Percentiles rank a stretch among this genome's conserved stretches.
Evolutionary conservation across 2,329 filamentous ascomycete genomes (phyloP).

Genomic region (Xylariomycetidae sp.): DNA sequence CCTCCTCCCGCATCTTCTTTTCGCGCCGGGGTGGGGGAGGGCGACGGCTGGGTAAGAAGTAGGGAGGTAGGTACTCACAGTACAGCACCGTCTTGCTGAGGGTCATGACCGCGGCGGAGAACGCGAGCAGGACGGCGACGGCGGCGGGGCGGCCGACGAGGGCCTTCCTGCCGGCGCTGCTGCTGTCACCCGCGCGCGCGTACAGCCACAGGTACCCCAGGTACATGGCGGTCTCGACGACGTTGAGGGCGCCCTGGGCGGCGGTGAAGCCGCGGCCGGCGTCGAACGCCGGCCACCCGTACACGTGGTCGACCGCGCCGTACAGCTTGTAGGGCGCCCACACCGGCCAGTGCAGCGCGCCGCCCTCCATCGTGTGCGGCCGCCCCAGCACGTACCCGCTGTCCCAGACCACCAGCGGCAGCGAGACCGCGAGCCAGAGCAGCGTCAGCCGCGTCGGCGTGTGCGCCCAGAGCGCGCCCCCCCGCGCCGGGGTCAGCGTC

Average conservation of each 20-base stretch:
- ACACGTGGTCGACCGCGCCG: constrained; percentile 71
- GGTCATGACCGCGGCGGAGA: constrained; percentile 53
- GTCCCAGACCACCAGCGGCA: constrained; percentile 81
- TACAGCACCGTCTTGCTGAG: constrained; percentile 57
- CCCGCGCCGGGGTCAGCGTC: constrained; percentile 3
- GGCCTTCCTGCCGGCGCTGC: constrained; percentile 16
- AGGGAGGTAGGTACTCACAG: constrained; percentile 40
- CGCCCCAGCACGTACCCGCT: constrained; percentile 71
- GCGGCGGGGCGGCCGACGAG: constrained; percentile 39
- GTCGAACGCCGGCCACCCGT: constrained; percentile 69
- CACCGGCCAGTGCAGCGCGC: constrained; percentile 62
- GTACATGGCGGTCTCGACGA: constrained; percentile 63
- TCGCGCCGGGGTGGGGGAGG: too few relatives aligned
- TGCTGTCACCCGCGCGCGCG: constrained; percentile 15
- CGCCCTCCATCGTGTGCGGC: constrained; percentile 76
- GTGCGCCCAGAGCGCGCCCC: constrained; percentile 34
- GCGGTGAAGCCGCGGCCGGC: constrained; percentile 67
- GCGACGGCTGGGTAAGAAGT: too few relatives aligned
- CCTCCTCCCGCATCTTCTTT: too few relatives aligned
- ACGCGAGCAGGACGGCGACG: constrained; percentile 40
- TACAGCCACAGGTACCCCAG: constrained; percentile 44
- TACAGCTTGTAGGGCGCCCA: constrained; percentile 78
- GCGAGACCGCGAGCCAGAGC: constrained; percentile 66
- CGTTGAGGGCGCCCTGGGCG: constrained; percentile 66
- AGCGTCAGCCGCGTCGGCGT: constrained; percentile 42